Evolutionary conservation across 192 early-diverging fungal genomes (phyloP).

Genomic region (Funneliformis geosporum): DNA sequence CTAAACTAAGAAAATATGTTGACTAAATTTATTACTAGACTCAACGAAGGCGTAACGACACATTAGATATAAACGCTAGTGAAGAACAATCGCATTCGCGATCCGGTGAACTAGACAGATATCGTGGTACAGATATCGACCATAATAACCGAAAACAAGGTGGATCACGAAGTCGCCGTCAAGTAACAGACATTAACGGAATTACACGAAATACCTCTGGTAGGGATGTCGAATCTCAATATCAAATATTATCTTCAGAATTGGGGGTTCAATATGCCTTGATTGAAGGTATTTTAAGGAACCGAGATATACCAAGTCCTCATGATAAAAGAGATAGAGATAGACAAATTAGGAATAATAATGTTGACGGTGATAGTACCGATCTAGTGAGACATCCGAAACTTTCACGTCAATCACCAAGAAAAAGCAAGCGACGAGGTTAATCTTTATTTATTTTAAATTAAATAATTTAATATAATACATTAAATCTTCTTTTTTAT

Average conservation of each 20-base stretch:
- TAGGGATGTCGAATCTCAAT: constrained; percentile 19
- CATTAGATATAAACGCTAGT: constrained; percentile 4
- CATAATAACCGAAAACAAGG: constrained; percentile 20
- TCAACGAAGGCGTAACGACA: constrained; percentile 3
- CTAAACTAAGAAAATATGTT: not conserved
- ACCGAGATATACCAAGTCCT: constrained; percentile 4
- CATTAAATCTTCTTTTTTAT: not conserved
- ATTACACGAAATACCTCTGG: not conserved
- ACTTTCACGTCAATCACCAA: not conserved
- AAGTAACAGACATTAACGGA: not conserved
- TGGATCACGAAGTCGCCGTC: constrained; percentile 6
- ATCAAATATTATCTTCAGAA: constrained; percentile 29
- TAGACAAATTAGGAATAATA: constrained; percentile 11
- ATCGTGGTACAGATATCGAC: constrained; percentile 11
- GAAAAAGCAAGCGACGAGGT: constrained; percentile 16
- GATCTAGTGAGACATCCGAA: constrained; percentile 11
- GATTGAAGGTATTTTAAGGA: constrained; percentile 31
- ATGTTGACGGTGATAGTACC: constrained; percentile 13
- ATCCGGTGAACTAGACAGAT: not conserved
- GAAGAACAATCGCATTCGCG: constrained; percentile 15
- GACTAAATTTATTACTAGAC: constrained; percentile 12
- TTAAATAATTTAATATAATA: not conserved
- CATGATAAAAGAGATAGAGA: constrained; percentile 27
- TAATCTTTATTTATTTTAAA: not conserved
- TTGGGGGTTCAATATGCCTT: constrained; percentile 30